Evolutionary conservation across 164 flowering plant genomes (phyloP).

Genomic region (Tetrastigma voinierianum): DNA sequence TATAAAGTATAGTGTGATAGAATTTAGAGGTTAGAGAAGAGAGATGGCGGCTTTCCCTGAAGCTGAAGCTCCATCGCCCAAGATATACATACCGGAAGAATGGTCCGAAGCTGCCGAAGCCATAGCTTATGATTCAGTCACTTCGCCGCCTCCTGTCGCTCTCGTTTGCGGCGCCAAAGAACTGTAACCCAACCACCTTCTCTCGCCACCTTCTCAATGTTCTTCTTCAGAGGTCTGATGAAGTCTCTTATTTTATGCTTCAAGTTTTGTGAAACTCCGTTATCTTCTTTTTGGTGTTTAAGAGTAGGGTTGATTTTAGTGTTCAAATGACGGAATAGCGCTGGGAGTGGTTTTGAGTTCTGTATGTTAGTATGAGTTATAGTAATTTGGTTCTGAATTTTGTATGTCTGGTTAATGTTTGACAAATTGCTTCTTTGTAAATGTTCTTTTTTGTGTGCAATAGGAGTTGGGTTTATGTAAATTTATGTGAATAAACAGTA

Average conservation of each 20-base stretch:
- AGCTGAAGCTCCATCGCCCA: conserved; percentile 22
- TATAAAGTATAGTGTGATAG: no score
- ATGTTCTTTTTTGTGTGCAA: neutral
- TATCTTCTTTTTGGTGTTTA: neutral
- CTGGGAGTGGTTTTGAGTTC: no score
- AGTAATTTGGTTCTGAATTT: neutral
- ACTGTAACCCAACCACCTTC: conserved; percentile 83
- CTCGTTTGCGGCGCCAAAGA: conserved; percentile 83
- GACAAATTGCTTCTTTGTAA: neutral
- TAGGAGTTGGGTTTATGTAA: neutral
- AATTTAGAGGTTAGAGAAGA: neutral
- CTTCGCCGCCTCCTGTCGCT: conserved; percentile 53
- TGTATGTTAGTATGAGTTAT: no score
- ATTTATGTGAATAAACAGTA: neutral
- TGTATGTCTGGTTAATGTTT: neutral
- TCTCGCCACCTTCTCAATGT: conserved; percentile 78
- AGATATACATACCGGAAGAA: conserved; percentile 49
- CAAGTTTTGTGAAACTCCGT: neutral
- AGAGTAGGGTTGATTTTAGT: no score
- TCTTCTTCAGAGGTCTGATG: conserved; percentile 52
- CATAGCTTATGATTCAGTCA: conserved; percentile 41
- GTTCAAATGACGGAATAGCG: no score
- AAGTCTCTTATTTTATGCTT: neutral
- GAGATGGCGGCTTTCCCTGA: conserved; percentile 18
- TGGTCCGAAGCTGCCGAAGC: conserved; percentile 70